Evolutionary conservation across 306 rosid genomes (phyloP).

Genomic region (Pterocarpus macrocarpus): DNA sequence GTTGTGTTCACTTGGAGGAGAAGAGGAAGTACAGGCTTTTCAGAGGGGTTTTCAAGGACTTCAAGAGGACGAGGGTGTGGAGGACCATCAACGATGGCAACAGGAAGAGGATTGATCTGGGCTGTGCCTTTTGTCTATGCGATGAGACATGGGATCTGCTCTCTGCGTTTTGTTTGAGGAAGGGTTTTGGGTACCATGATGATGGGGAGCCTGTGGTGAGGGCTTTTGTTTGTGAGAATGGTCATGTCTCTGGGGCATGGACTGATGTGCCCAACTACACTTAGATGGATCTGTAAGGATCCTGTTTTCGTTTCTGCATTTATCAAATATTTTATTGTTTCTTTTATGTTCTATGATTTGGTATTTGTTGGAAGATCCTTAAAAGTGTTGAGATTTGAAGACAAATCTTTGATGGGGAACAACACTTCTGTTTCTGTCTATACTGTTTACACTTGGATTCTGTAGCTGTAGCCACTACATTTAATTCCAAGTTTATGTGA

Average conservation of each 20-base stretch:
- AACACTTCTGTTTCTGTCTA: neutral
- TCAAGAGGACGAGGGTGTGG: constrained; percentile 83
- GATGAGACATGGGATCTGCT: constrained; percentile 88
- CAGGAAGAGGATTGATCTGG: constrained; percentile 64
- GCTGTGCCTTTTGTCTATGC: constrained; percentile 80
- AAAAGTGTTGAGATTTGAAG: neutral
- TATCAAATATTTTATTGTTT: neutral
- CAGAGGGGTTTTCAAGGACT: constrained; percentile 86
- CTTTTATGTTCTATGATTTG: neutral
- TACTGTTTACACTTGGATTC: neutral
- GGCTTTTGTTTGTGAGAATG: constrained; percentile 93
- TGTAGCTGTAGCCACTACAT: neutral
- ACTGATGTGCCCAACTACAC: constrained; percentile 85
- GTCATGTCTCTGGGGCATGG: constrained; percentile 99
- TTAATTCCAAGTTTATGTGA: neutral
- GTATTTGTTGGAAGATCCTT: too few species aligned
- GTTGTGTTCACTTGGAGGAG: constrained; percentile 88
- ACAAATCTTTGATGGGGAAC: neutral
- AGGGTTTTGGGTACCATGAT: constrained; percentile 80
- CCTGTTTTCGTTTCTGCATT: neutral
- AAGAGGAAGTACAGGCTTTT: constrained; percentile 82
- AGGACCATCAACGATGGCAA: constrained; percentile 79
- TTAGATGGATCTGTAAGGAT: constrained; percentile 26
- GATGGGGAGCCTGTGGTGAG: constrained; percentile 96
- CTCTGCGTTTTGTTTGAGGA: constrained; percentile 84